Base-by-base conservation (phyloP, 495 filamentous ascomycete genomes). In the Aspergillus steynii region DNA sequence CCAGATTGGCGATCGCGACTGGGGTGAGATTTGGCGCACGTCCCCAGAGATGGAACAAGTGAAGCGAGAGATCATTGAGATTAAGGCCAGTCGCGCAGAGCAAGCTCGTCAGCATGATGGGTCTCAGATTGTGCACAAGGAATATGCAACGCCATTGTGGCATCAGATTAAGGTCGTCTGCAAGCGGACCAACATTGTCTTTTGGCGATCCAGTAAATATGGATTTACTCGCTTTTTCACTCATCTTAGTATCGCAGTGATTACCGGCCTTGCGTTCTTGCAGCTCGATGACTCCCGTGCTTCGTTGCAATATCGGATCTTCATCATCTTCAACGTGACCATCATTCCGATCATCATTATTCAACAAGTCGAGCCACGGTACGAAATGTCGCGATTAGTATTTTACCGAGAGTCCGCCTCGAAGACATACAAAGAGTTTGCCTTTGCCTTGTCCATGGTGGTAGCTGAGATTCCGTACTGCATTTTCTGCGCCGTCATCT, bases 281-380 rank as follows among this genome's bases (percentile, higher is more conserved):
- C 76, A 89, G 8, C 82, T 93, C 3, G 86, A 90, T 62, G 68
- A 91, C 60, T 87, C 86, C 1, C 82, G 87, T 4, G 73, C 85
- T 3, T 87, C 84, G 4, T 76, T 94, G 25, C 91, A 96, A 64
- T 88, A 92, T 73, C 85, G 85, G 49, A 83, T 96, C 61, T 95
- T 96, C 72, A 83, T 92, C 71, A 87, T 92, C 67, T 95, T 94
- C 81, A 90, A 92, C 71, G 81, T 89, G 56, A 92, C 88, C 3
- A 85, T 92, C 12, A 78, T 93, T 2, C 88, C 89, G 1, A 88
- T 89, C 2, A 81, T 92, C 29, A 88, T 94, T 65, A 81, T 94
- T 56, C 85, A 88, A 0, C 89, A 92, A 64, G 88, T 92, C 49
- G 86, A 93, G 66, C 86, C 90, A 5, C 90, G 87, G 68, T 94